Evolutionary conservation across 345 rosid species (phyloP).

Genomic region (Raphanus sativus): DNA sequence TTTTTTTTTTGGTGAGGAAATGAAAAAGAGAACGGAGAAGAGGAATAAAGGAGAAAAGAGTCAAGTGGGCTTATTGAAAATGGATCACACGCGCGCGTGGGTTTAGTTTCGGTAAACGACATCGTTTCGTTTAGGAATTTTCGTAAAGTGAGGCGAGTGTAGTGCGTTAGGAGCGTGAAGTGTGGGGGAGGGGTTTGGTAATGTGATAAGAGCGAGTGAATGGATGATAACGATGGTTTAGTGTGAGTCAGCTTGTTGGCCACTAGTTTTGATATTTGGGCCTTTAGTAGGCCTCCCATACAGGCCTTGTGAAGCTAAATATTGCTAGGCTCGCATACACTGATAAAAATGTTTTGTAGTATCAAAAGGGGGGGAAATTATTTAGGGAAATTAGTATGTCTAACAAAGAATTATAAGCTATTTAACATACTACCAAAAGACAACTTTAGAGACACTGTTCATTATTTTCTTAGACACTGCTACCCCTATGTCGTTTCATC

Average conservation of each 20-base stretch:
- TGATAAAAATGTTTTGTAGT: background rate
- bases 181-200: slow-evolving; percentile 10
- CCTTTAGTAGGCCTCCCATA: background rate
- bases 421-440: too few species aligned
- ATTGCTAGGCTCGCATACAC: background rate
- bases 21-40: background rate
- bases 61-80: slow-evolving; percentile 16
- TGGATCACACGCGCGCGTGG: slow-evolving; percentile 16
- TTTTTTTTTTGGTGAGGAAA: background rate
- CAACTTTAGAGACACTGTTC: too few species aligned
- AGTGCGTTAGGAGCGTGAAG: slow-evolving; percentile 3
- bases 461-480: too few species aligned
- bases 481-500: too few species aligned
- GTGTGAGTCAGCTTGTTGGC: slow-evolving; percentile 16
- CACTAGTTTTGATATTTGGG: slow-evolving; percentile 12
- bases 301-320: background rate
- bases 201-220: slow-evolving; percentile 41
- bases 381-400: too few species aligned
- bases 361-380: background rate
- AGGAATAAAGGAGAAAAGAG: slow-evolving; percentile 28
- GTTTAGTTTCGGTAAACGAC: background rate
- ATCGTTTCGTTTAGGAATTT: background rate
- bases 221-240: slow-evolving; percentile 12
- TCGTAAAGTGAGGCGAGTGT: background rate
- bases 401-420: too few species aligned